Evolutionary conservation across 768 basidiomycete species (phyloP).

Genomic region (Cytidiella melzeri): DNA sequence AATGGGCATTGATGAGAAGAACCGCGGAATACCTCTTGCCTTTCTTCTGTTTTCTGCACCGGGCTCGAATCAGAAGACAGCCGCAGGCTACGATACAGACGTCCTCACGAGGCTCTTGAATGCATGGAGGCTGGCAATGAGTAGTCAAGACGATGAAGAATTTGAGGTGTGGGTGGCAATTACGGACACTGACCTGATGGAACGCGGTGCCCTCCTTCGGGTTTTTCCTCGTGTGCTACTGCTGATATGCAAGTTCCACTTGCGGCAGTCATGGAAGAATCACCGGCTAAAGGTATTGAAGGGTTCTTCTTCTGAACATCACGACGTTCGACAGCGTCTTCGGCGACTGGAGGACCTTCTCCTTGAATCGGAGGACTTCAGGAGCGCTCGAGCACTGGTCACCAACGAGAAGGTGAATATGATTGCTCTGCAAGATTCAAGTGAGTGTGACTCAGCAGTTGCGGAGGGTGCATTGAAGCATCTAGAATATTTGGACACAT

Average conservation of each 20-base stretch:
- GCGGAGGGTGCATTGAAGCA: too few species aligned
- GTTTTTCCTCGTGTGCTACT: too few species aligned
- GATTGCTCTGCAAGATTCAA: too few species aligned
- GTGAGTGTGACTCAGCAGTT: too few species aligned
- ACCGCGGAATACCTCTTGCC: constrained; percentile 26
- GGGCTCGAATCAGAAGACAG: too few species aligned
- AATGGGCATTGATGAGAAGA: constrained; percentile 23
- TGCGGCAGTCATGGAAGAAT: constrained; percentile 33
- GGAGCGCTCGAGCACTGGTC: not conserved
- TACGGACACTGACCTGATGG: too few species aligned
- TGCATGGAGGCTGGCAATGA: constrained; percentile 12
- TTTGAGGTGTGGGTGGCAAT: too few species aligned
- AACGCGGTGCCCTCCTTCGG: too few species aligned
- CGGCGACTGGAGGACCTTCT: constrained; percentile 4
- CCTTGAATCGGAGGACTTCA: not conserved
- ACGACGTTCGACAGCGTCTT: not conserved
- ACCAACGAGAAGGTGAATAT: too few species aligned
- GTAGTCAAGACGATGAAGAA: too few species aligned
- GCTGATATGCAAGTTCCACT: too few species aligned
- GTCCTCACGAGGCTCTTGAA: constrained; percentile 14
- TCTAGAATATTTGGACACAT: constrained; percentile 20
- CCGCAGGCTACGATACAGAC: constrained; percentile 22
- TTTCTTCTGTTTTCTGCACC: too few species aligned
- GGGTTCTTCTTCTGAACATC: not conserved
- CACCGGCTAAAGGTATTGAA: constrained; percentile 9